Conservation (phyloP, 495 filamentous ascomycete species). For the Penicillium angulare region DNA sequence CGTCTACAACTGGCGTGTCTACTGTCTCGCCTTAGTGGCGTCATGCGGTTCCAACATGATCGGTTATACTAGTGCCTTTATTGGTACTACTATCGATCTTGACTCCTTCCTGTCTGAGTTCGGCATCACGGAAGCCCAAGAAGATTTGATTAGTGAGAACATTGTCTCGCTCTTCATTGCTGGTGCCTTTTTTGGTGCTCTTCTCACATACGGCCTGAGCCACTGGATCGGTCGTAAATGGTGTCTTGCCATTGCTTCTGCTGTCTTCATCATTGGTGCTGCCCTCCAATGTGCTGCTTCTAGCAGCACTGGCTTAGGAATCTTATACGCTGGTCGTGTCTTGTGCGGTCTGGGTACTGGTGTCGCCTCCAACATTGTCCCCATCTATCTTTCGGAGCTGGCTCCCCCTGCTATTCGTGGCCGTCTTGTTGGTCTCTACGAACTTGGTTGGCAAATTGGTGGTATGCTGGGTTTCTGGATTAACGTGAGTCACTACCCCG, state of each 20-base stretch:
- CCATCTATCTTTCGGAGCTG: constrained; percentile 79
- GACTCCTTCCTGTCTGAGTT: constrained; percentile 60
- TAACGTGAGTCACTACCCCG: constrained; percentile 40
- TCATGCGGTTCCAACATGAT: constrained; percentile 71
- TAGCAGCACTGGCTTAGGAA: constrained; percentile 55
- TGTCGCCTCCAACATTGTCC: constrained; percentile 72
- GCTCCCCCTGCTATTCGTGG: constrained; percentile 79
- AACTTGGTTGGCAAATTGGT: constrained; percentile 72
- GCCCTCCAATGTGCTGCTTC: constrained; percentile 63
- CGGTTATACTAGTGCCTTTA: constrained; percentile 70
- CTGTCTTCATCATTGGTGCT: constrained; percentile 62
- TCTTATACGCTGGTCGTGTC: constrained; percentile 68
- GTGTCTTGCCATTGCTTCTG: constrained; percentile 51
- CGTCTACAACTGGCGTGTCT: constrained; percentile 78
- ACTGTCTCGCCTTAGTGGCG: constrained; percentile 58
- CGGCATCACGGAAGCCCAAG: constrained; percentile 38
- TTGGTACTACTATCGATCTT: constrained; percentile 65
- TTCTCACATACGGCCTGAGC: constrained; percentile 56
- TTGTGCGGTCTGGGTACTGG: constrained; percentile 74
- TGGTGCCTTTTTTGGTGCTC: constrained; percentile 66
- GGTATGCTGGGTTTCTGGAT: constrained; percentile 76
- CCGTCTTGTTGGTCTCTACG: constrained; percentile 73
- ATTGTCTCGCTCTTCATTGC: constrained; percentile 70
- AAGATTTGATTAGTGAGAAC: constrained; percentile 58
- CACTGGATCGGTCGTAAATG: constrained; percentile 57